Conservation (phyloP, 441 rosid genomes). For the Rhodomyrtus psidioides region DNA sequence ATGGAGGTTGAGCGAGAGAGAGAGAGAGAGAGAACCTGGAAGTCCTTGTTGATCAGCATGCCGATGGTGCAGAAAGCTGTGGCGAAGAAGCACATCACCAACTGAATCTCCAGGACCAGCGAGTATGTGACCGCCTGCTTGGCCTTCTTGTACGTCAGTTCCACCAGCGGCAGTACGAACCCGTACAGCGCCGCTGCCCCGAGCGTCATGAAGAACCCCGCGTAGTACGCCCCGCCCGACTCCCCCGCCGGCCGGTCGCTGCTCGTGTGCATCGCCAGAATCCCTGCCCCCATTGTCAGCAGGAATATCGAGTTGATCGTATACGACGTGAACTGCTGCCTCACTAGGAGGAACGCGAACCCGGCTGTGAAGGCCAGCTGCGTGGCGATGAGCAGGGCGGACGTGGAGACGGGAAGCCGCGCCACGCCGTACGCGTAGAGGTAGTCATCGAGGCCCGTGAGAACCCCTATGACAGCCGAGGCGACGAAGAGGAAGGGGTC, state of each 20-base stretch:
- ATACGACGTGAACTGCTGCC: conserved; percentile 38
- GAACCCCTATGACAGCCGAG: conserved; percentile 27
- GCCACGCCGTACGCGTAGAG: conserved; percentile 36
- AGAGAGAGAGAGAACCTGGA: neutral
- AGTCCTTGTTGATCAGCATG: neutral
- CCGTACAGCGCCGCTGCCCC: neutral
- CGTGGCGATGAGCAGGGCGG: conserved; percentile 35
- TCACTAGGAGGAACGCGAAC: conserved; percentile 41
- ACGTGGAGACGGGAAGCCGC: conserved; percentile 38
- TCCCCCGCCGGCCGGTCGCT: conserved; percentile 38
- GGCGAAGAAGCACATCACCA: conserved; percentile 3
- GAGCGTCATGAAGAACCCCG: conserved; percentile 38
- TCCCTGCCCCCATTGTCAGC: conserved; percentile 21
- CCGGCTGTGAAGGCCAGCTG: conserved; percentile 46
- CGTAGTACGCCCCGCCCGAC: conserved; percentile 15
- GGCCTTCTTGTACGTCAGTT: neutral
- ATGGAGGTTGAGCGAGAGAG: neutral
- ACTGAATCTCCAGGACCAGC: neutral
- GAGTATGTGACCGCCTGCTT: neutral
- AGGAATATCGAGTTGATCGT: conserved; percentile 33
- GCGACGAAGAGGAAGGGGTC: neutral
- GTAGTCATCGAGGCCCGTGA: conserved; percentile 40
- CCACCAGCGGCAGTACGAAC: neutral
- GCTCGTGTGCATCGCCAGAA: conserved; percentile 28
- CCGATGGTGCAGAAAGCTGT: neutral